These are phyloP conservation scores for Apophysomyces trapeziformis DNA, from an alignment of 371 early-diverging fungal genomes.

Conservation along the genomic window DNA sequence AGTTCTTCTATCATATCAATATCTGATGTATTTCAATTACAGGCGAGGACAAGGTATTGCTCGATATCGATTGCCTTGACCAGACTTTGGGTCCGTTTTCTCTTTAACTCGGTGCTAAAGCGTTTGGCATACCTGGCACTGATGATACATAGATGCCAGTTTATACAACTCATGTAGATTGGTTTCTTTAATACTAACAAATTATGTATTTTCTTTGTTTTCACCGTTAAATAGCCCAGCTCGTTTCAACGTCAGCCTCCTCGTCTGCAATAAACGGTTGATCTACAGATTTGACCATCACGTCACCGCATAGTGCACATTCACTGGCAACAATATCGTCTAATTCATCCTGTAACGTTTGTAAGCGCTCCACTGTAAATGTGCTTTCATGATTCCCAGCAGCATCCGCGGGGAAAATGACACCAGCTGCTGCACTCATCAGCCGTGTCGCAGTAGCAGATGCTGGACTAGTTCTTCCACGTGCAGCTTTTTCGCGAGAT, in stretches of 20 bases:
- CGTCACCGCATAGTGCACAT: conserved; percentile 87
- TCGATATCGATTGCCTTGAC: no score
- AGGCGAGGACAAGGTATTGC: no score
- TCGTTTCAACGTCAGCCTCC: conserved; percentile 53
- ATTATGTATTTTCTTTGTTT: not conserved
- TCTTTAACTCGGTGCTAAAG: no score
- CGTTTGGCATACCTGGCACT: no score
- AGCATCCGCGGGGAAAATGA: conserved; percentile 36
- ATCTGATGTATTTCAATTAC: no score
- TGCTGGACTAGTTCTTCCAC: conserved; percentile 1
- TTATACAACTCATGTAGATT: no score
- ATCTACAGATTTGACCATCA: conserved; percentile 83
- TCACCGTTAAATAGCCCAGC: conserved; percentile 59
- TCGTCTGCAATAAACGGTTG: conserved; percentile 69
- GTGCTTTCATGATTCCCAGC: conserved; percentile 14
- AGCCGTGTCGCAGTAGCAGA: conserved; percentile 30
- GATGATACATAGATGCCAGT: no score
- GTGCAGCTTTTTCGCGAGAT: conserved; percentile 37
- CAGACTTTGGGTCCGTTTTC: no score
- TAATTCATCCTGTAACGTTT: conserved; percentile 69
- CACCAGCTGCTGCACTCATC: conserved; percentile 44
- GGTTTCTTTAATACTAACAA: no score
- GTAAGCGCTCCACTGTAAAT: conserved; percentile 41
- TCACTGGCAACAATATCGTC: conserved; percentile 85
- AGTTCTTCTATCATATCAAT: no score